Percentiles rank a stretch among this genome's conserved stretches.
Conservation (phyloP, 805 yeast genomes). For the Tetrapisispora taiwanensis region DNA sequence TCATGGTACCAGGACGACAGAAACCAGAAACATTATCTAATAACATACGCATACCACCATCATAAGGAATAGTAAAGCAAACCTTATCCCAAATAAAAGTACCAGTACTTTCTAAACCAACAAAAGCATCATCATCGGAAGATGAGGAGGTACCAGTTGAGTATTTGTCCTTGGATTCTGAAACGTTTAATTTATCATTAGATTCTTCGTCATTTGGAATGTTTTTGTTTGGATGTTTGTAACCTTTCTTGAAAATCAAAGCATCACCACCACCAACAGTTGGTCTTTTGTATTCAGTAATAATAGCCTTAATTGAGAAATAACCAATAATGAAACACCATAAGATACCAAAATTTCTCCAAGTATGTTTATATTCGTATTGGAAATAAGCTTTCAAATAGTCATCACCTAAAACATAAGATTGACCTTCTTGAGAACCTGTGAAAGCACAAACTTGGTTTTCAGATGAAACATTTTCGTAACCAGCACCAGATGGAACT, state of each 20-base stretch:
- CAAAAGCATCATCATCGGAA: constrained; percentile 11
- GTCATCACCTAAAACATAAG: constrained; percentile 46
- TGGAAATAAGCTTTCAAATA: constrained; percentile 41
- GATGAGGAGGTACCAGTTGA: constrained; percentile 6
- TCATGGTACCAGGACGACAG: constrained; percentile 45
- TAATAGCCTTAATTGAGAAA: constrained; percentile 11
- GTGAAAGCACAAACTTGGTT: constrained; percentile 46
- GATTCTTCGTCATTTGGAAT: constrained; percentile 12
- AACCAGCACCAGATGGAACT: constrained; percentile 50
- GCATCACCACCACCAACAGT: constrained; percentile 29
- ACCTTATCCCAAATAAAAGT: constrained; percentile 28
- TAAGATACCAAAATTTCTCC: constrained; percentile 73
- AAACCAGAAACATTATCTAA: constrained; percentile 38
- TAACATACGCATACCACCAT: constrained; percentile 40
- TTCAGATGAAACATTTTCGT: constrained; percentile 29
- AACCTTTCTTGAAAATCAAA: constrained; percentile 47
- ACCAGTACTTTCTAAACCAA: constrained; percentile 23
- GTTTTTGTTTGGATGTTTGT: constrained; percentile 8
- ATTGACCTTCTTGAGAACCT: constrained; percentile 49
- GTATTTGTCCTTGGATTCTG: constrained; percentile 11
- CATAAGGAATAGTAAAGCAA: constrained; percentile 28
- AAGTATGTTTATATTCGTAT: constrained; percentile 49
- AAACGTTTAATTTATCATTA: constrained; percentile 8
- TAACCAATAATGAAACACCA: constrained; percentile 34
- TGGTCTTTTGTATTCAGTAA: constrained; percentile 20